phyloP scores from a whole-genome alignment of 768 basidiomycete genomes.

The Boletus rex-veris region DNA sequence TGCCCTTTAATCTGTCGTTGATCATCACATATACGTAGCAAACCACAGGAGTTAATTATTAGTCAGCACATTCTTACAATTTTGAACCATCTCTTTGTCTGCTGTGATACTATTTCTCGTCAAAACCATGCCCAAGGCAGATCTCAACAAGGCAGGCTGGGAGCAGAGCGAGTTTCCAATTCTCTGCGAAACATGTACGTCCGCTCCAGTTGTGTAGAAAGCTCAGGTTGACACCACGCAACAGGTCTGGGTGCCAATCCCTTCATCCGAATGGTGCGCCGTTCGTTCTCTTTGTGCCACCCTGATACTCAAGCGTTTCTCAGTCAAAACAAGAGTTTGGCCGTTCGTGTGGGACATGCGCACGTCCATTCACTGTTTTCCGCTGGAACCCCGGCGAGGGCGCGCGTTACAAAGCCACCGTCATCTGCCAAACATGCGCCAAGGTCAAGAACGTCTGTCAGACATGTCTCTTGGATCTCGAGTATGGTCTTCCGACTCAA shows the following conservation, averaged over 20 bases:
- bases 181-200: slow-evolving; percentile 87
- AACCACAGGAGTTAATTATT: slow-evolving; percentile 14
- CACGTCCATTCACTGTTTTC: slow-evolving; percentile 94
- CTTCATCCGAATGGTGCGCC: slow-evolving; percentile 87
- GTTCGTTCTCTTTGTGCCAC: neutral
- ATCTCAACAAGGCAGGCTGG: slow-evolving; percentile 94
- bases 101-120: neutral
- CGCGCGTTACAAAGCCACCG: slow-evolving; percentile 93
- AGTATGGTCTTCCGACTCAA: slow-evolving; percentile 95
- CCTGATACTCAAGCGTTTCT: slow-evolving; percentile 31
- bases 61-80: slow-evolving; percentile 22
- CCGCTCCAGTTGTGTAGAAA: neutral
- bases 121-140: slow-evolving; percentile 69
- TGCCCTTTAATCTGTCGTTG: slow-evolving; percentile 84
- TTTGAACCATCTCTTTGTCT: slow-evolving; percentile 4
- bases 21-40: slow-evolving; percentile 52
- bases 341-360: slow-evolving; percentile 94
- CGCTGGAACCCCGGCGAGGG: slow-evolving; percentile 97
- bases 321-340: slow-evolving; percentile 99
- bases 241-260: slow-evolving; percentile 85
- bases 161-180: slow-evolving; percentile 93
- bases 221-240: slow-evolving; percentile 1
- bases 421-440: slow-evolving; percentile 95
- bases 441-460: slow-evolving; percentile 97
- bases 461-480: slow-evolving; percentile 94